Evolutionary conservation across 164 flowering plant species (phyloP).

Genomic region (Protea cynaroides): DNA sequence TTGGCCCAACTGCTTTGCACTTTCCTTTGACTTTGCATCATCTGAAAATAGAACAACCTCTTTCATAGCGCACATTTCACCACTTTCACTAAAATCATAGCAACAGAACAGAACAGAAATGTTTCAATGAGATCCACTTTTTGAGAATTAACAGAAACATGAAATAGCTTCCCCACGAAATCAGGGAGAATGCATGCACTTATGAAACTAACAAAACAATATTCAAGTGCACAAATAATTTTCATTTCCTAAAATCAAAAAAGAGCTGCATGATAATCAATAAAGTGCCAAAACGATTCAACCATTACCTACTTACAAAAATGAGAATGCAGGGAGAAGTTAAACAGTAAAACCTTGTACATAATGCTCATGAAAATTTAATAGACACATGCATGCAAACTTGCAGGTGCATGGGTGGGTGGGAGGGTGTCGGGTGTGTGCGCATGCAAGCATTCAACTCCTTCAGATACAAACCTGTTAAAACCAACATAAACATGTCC

Average conservation of each 20-base stretch:
- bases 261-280: too few species aligned
- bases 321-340: not conserved
- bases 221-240: too few species aligned
- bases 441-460: not conserved
- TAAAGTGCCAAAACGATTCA: too few species aligned
- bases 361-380: too few species aligned
- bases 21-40: slow-evolving; percentile 93
- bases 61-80: slow-evolving; percentile 99
- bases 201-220: too few species aligned
- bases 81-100: slow-evolving; percentile 61
- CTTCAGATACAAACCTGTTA: slow-evolving; percentile 39
- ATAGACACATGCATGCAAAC: not conserved
- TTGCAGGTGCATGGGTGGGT: too few species aligned
- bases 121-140: not conserved
- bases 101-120: slow-evolving; percentile 5
- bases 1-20: slow-evolving; percentile 89
- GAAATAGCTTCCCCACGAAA: not conserved
- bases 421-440: too few species aligned
- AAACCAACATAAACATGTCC: slow-evolving; percentile 60
- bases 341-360: not conserved
- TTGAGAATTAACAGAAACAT: too few species aligned
- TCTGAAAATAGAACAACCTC: slow-evolving; percentile 87
- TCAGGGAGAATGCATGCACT: not conserved
- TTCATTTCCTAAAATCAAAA: too few species aligned
- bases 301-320: too few species aligned